phyloP scores from a whole-genome alignment of 2,329 filamentous ascomycete genomes.

The Alternaria hordeiaustralica region DNA sequence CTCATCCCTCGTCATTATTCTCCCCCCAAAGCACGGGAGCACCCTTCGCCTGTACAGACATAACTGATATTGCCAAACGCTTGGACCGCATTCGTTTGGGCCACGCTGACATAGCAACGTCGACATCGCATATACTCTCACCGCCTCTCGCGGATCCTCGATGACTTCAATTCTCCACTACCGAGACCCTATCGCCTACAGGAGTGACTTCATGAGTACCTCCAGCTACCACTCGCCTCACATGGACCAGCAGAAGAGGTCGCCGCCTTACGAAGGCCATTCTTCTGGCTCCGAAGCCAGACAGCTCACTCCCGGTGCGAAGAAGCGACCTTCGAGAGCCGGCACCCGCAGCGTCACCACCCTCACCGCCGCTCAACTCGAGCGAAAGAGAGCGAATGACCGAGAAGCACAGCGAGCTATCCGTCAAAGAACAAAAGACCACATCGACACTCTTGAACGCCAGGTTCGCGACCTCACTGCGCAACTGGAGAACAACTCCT shows the following conservation, averaged over 20 bases:
- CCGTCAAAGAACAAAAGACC: conserved; percentile 64
- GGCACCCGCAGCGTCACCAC: conserved; percentile 65
- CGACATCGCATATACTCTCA: conserved; percentile 38
- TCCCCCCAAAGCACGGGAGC: conserved; percentile 29
- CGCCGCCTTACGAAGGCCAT: conserved; percentile 47
- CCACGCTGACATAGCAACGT: conserved; percentile 44
- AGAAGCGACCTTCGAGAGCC: conserved; percentile 60
- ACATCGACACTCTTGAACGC: conserved; percentile 64
- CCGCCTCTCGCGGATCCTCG: conserved; percentile 46
- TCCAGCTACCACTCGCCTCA: conserved; percentile 42
- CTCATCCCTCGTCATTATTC: conserved; percentile 31
- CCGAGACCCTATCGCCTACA: conserved; percentile 47
- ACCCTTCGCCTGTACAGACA: conserved; percentile 30
- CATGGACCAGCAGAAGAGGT: conserved; percentile 47
- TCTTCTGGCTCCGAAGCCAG: conserved; percentile 49
- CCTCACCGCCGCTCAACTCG: conserved; percentile 63
- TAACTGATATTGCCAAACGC: conserved; percentile 31
- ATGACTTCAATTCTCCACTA: conserved; percentile 52
- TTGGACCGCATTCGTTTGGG: conserved; percentile 33
- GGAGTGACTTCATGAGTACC: conserved; percentile 49
- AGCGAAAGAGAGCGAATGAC: conserved; percentile 66
- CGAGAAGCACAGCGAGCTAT: conserved; percentile 66
- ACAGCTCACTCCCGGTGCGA: conserved; percentile 47
- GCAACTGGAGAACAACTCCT: conserved; percentile 54
- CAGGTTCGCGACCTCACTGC: conserved; percentile 60